phyloP scores from a whole-genome alignment of 1,284 basidiomycete genomes.

The Tilletia indica region DNA sequence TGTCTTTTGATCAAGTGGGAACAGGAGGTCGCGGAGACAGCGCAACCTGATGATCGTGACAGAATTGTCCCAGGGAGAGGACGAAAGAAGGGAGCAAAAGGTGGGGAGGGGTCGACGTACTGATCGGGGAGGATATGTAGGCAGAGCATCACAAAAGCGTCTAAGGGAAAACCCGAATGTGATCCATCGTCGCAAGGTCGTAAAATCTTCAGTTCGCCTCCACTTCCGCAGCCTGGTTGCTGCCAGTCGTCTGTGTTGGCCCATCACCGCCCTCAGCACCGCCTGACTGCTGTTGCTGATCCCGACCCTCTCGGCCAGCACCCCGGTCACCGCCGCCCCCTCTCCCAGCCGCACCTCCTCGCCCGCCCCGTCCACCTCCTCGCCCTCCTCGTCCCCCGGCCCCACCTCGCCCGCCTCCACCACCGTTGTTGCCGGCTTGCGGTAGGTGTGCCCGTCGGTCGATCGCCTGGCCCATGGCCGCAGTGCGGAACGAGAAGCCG shows the following conservation, averaged over 20 bases:
- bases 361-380: constrained; percentile 30
- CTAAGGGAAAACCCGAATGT: no score
- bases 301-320: not conserved
- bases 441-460: constrained; percentile 59
- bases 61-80: no score
- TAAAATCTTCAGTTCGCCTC: no score
- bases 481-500: constrained; percentile 83
- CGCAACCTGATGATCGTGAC: no score
- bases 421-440: constrained; percentile 20
- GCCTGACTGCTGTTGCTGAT: not conserved
- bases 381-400: constrained; percentile 34
- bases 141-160: no score
- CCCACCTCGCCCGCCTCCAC: constrained; percentile 31
- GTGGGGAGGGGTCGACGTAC: no score
- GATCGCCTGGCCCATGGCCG: constrained; percentile 84
- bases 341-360: constrained; percentile 19
- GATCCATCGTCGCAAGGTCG: no score
- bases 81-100: no score
- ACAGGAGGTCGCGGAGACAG: no score
- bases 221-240: no score
- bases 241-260: not conserved
- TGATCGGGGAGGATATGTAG: no score
- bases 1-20: no score
- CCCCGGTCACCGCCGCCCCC: not conserved
- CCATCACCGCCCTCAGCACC: not conserved